These are phyloP conservation scores for Chaetomium fimeti DNA, from an alignment of 495 filamentous ascomycete species.

Conservation along the genomic window DNA sequence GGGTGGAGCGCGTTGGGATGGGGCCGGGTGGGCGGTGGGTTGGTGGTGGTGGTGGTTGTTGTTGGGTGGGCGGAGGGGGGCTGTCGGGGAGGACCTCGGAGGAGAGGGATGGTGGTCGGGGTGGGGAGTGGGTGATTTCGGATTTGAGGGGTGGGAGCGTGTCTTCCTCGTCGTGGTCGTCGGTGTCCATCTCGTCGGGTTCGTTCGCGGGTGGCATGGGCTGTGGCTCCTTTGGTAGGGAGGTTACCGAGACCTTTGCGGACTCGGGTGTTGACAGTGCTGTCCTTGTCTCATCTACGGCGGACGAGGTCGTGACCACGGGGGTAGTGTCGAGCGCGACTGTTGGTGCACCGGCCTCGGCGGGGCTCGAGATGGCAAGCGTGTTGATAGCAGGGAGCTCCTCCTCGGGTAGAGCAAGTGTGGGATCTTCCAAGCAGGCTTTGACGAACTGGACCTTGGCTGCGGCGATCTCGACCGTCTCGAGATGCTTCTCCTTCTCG, in stretches of 20 bases:
- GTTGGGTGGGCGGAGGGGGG: conserved; percentile 17
- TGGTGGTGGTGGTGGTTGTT: conserved; percentile 18
- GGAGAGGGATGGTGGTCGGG: background rate
- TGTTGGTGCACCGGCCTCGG: conserved; percentile 28
- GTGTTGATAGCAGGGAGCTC: conserved; percentile 34
- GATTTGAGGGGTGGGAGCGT: conserved; percentile 18
- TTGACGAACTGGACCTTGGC: conserved; percentile 77
- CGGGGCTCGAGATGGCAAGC: conserved; percentile 28
- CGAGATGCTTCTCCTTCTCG: conserved; percentile 37
- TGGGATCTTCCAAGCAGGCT: conserved; percentile 67
- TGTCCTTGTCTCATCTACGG: conserved; percentile 30
- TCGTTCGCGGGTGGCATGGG: conserved; percentile 20
- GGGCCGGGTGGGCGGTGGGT: conserved; percentile 31
- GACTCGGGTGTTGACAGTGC: conserved; percentile 29
- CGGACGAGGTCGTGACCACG: conserved; percentile 35
- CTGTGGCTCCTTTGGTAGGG: conserved; percentile 19
- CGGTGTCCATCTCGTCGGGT: conserved; percentile 34
- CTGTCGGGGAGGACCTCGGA: conserved; percentile 16
- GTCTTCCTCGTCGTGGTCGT: conserved; percentile 25
- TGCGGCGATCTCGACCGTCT: conserved; percentile 63
- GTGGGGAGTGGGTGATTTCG: conserved; percentile 15
- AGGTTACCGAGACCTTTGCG: conserved; percentile 2
- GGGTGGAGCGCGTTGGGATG: conserved; percentile 60
- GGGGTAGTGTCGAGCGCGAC: conserved; percentile 39
- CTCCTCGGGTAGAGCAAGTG: conserved; percentile 53